Evolutionary conservation across 805 yeast species (phyloP), one percentile per base, ranked within the genome.

Genomic region (Yarrowia hollandica): DNA sequence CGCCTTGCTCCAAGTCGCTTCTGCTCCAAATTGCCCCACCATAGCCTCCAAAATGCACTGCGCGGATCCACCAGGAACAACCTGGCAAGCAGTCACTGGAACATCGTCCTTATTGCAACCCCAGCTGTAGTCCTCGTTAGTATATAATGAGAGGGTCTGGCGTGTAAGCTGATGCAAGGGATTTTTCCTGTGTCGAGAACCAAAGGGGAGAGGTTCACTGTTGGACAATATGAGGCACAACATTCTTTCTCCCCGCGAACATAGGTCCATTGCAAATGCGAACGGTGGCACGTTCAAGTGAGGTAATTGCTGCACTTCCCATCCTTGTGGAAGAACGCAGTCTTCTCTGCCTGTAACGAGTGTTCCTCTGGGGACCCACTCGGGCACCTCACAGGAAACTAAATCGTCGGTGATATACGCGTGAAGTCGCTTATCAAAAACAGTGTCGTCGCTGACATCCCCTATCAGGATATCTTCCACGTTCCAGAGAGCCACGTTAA

Each of bases 121-220:
- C 55, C 55, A 48, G 4, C 55, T 48, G 39, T 31, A 31, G 39
- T 48, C 55, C 22, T 48, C 55, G 22, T 48, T 48, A 2, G 55
- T 48, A 23, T 33, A 48, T 11, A 48, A 30, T 15, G 55, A 48
- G 10, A 48, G 39, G 8, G 55, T 48, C 55, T 48, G 55, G 4
- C 55, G 39, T 5, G 55, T 48, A 12, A 48, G 21, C 22, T 48
- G 55, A 15, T 48, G 23, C 30, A 48, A n/a, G 2, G 55, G 39
- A 12, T 33, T 22, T 21, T 48, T 31, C 15, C 10, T 48, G 26
- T 44, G 35, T 14, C 52, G 5, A 2, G 26, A 6, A 2, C 52
- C 52, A 19, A 44, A 44, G 12, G 55, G 55, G 2, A 19, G 39
- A 21, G 39, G 25, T 1, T 48, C 22, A 14, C 39, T 48, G 39